Evolutionary conservation across 1,284 basidiomycete species (phyloP), one percentile per base, ranked within the genome.

Genomic region (Puccinia coronata): DNA sequence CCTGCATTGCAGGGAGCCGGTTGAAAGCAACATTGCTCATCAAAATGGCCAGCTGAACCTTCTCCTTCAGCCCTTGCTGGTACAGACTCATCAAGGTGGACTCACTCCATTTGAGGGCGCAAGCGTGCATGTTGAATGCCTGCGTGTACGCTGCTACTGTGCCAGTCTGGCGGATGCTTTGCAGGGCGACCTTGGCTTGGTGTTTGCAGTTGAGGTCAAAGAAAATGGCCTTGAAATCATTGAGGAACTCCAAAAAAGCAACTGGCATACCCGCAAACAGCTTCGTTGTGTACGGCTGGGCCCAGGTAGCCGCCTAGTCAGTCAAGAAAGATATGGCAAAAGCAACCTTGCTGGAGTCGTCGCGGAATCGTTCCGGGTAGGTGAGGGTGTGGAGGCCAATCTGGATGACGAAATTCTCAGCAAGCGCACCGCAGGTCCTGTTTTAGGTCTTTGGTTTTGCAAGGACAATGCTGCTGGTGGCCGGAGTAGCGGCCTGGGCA

Each of bases 131-230:
- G 63, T 67, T 67, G 25, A 67, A 67, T 8, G 16, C 63, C 8
- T 67, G 63, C n/a, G 25, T 67, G 31, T 67, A 67, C 5, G 63
- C 28, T 28, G 63, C 16, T 1, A 67, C 63, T n/a, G n/a, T 67
- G 5, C 20, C 36, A 8, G 36, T 67, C 28, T 67, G 63, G 14
- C 36, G 23, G 8, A 67, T 12, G 5, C 20, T 39, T 12, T 31
- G 63, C 23, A 67, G 6, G n/a, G 63, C 63, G 2, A 39, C 20
- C 14, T 67, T 31, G 25, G 63, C 63, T 6, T 36, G 20, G 6
- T 36, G 23, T 25, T 25, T 31, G 23, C 43, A 23, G 23, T 67
- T 43, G 28, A 18, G 36, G 14, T 67, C 28, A 25, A 31, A 67
- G 28, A 67, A 67, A 20, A 16, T 67, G 4, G 49, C 8, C 49